Conservation (phyloP, 1,139 yeast genomes). For the Kodamaea suecica region DNA sequence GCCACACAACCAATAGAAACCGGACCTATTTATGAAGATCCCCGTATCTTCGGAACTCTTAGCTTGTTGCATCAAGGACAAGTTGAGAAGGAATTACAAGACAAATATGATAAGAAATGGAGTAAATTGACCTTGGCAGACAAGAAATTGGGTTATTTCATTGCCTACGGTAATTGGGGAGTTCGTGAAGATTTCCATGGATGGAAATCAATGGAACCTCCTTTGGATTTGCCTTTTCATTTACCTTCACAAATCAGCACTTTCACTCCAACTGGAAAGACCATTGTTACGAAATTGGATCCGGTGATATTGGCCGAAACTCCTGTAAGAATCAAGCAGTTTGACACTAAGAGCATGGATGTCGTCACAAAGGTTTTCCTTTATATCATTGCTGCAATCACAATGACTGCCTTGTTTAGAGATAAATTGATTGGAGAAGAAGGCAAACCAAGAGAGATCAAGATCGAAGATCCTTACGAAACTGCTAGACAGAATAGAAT, state of each 20-base stretch:
- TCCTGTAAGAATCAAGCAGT: constrained; percentile 46
- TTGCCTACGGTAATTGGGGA: constrained; percentile 65
- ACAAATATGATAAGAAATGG: constrained; percentile 54
- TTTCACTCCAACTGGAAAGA: constrained; percentile 22
- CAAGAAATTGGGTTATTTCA: constrained; percentile 52
- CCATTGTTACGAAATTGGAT: constrained; percentile 28
- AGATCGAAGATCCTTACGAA: constrained; percentile 38
- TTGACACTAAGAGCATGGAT: constrained; percentile 51
- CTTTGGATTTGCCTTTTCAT: constrained; percentile 57
- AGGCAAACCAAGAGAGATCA: constrained; percentile 43
- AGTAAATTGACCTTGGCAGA: constrained; percentile 38
- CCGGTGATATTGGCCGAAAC: constrained; percentile 49
- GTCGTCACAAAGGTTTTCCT: constrained; percentile 53
- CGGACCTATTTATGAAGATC: constrained; percentile 47
- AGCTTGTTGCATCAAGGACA: constrained; percentile 58
- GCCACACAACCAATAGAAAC: constrained; percentile 54
- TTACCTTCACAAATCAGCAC: constrained; percentile 32
- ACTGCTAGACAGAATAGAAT: constrained; percentile 24
- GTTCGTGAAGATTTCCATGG: constrained; percentile 54
- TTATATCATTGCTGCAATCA: constrained; percentile 41
- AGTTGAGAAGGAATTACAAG: constrained; percentile 52
- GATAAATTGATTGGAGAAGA: constrained; percentile 51
- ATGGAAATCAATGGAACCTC: constrained; percentile 39
- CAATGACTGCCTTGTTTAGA: constrained; percentile 45
- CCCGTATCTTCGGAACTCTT: constrained; percentile 41